Conservation (phyloP, 1,284 basidiomycete genomes). For the Ceratobasidium sp. region DNA sequence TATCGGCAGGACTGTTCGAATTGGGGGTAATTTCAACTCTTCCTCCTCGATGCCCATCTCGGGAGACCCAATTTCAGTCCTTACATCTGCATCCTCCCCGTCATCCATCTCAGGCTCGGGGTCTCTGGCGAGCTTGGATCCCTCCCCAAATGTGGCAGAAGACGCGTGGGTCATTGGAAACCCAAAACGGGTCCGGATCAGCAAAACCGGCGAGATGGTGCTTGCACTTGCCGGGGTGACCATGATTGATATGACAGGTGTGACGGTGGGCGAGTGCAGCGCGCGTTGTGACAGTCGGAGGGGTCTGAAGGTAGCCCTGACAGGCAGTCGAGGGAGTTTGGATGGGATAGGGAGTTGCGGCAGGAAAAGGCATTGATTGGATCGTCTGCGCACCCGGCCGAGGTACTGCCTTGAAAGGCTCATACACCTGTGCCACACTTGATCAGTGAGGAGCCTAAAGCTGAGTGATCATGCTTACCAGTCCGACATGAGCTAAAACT, state of each 20-base stretch:
- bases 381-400: neutral
- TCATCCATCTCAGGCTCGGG: neutral
- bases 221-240: conserved; percentile 24
- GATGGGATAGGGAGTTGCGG: neutral
- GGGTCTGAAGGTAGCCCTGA: neutral
- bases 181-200: conserved; percentile 4
- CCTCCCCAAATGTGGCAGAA: neutral
- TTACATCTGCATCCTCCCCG: neutral
- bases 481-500: neutral
- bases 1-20: neutral
- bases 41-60: neutral
- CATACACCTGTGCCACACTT: conserved; percentile 16
- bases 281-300: neutral
- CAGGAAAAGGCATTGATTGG: neutral
- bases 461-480: neutral
- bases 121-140: neutral
- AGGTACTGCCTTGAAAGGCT: conserved; percentile 5
- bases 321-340: conserved; percentile 13
- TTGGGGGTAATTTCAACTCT: neutral
- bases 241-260: neutral
- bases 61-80: neutral
- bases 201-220: conserved; percentile 10
- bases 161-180: conserved; percentile 22
- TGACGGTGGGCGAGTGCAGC: neutral
- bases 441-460: no score